Evolutionary conservation across 305 asterid genomes (phyloP).

Genomic region (Andrographis paniculata): DNA sequence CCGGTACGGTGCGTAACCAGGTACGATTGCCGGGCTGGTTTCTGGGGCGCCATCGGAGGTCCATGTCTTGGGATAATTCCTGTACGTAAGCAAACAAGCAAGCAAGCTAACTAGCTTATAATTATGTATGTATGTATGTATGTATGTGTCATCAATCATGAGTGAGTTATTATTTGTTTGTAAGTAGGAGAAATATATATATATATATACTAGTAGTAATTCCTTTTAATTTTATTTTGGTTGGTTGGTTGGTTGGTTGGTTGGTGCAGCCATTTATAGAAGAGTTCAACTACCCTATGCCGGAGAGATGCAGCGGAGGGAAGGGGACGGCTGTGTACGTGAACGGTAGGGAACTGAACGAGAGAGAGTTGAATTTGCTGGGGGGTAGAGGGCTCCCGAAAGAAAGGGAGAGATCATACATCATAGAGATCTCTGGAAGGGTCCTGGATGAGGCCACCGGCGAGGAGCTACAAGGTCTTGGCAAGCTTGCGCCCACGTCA

Average conservation of each 20-base stretch:
- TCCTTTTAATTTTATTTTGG: no score
- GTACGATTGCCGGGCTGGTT: slow-evolving; percentile 95
- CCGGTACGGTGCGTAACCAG: slow-evolving; percentile 28
- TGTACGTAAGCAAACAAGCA: no score
- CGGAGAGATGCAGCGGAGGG: slow-evolving; percentile 66
- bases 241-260: no score
- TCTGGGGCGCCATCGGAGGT: slow-evolving; percentile 88
- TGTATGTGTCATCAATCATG: no score
- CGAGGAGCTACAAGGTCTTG: slow-evolving; percentile 73
- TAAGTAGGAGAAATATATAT: no score
- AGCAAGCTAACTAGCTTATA: no score
- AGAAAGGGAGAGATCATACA: slow-evolving; percentile 51
- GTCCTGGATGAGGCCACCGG: slow-evolving; percentile 76
- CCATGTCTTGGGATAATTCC: slow-evolving; percentile 89
- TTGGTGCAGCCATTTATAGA: slow-evolving; percentile 86
- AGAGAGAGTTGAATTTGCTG: slow-evolving; percentile 61
- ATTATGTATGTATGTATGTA: no score
- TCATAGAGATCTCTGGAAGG: slow-evolving; percentile 80
- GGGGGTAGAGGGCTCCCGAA: slow-evolving; percentile 64
- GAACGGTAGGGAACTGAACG: slow-evolving; percentile 72
- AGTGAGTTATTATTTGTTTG: no score
- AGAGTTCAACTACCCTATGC: slow-evolving; percentile 74
- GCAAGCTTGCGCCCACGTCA: slow-evolving; percentile 96
- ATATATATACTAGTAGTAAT: no score
- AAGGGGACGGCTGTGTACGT: slow-evolving; percentile 57